Conservation (phyloP, 2,329 filamentous ascomycete species). For the Dothistroma septosporum region DNA sequence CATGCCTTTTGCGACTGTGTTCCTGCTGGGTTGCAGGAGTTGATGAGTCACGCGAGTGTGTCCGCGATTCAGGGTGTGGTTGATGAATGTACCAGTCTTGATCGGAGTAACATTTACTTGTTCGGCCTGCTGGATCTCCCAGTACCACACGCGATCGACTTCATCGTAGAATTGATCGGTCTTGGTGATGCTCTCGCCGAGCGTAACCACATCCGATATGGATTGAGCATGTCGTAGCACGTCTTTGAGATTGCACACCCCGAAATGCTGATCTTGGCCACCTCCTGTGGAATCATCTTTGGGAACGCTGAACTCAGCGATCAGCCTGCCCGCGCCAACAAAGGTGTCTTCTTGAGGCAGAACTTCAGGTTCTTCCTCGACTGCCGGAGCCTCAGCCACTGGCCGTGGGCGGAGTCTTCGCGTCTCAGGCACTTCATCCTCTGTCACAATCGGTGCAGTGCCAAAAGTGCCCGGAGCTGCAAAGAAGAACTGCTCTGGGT, state of each 20-base stretch:
- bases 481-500: neutral
- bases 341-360: neutral
- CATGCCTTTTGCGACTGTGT: neutral
- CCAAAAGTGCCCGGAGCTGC: constrained; percentile 2
- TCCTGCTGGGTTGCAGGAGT: neutral
- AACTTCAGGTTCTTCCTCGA: neutral
- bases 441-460: neutral
- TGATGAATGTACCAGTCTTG: constrained; percentile 15
- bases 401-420: neutral
- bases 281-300: neutral
- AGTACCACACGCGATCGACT: constrained; percentile 12
- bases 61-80: constrained; percentile 10
- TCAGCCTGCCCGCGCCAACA: neutral
- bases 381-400: neutral
- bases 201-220: neutral
- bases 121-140: constrained; percentile 9
- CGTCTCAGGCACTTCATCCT: neutral
- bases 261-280: neutral
- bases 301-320: neutral
- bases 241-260: neutral
- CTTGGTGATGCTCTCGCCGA: neutral
- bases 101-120: neutral
- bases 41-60: constrained; percentile 3
- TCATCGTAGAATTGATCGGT: constrained; percentile 12
- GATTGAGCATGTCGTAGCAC: neutral